phyloP scores from a whole-genome alignment of 176 grass and related monocot species.

The Lolium multiflorum region DNA sequence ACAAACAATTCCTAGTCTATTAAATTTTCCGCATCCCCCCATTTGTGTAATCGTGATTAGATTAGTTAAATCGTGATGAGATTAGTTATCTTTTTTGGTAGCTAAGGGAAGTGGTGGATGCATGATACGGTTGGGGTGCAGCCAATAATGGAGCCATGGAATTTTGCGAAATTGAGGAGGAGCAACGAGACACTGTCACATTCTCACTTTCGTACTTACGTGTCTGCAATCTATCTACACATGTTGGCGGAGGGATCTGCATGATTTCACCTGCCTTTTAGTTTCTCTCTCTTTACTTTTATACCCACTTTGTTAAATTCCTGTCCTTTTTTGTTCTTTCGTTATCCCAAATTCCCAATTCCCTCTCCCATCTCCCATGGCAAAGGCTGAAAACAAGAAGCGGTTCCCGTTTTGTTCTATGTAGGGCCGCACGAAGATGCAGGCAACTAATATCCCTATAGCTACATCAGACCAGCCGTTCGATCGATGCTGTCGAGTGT shows the following conservation, averaged over 20 bases:
- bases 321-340: background rate
- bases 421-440: too few relatives aligned
- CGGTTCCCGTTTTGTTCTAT: slow-evolving; percentile 14
- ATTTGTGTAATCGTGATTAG: too few relatives aligned
- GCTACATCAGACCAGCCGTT: background rate
- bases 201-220: background rate
- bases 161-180: background rate
- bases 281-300: background rate
- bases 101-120: background rate
- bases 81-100: too few relatives aligned
- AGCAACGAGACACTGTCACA: slow-evolving; percentile 1
- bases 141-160: slow-evolving; percentile 49
- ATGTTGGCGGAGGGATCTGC: background rate
- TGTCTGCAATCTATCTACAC: slow-evolving; percentile 6
- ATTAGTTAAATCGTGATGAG: too few relatives aligned
- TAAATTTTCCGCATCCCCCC: too few relatives aligned
- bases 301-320: background rate
- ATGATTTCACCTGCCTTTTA: slow-evolving; percentile 22
- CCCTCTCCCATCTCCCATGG: slow-evolving; percentile 19
- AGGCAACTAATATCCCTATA: background rate
- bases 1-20: too few relatives aligned
- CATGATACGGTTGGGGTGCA: background rate
- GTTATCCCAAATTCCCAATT: slow-evolving; percentile 43
- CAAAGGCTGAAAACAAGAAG: slow-evolving; percentile 41
- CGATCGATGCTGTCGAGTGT: background rate